Conservation (phyloP, 371 early-diverging fungal species). For the Dichotomocladium elegans region DNA sequence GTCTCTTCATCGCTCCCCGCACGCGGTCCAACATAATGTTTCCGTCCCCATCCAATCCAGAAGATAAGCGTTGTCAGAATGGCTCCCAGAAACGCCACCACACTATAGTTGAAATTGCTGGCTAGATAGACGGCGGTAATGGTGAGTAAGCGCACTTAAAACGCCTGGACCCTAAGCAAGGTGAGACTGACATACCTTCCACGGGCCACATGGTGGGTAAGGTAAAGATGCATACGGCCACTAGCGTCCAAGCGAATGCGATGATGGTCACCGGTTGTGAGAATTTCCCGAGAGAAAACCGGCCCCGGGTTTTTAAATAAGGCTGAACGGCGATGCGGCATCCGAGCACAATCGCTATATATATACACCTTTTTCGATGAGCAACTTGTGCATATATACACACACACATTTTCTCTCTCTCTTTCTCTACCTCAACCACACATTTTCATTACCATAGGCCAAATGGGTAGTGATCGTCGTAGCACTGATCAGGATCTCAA, state of each 20-base stretch:
- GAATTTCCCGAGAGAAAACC: constrained; percentile 27
- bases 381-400: neutral
- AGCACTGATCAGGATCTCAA: constrained; percentile 63
- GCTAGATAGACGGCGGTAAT: neutral
- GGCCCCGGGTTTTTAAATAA: constrained; percentile 15
- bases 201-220: constrained; percentile 41
- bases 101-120: neutral
- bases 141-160: neutral
- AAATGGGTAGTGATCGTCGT: constrained; percentile 69
- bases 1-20: constrained; percentile 5
- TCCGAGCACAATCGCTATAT: constrained; percentile 29
- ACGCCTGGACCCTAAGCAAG: no score
- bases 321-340: constrained; percentile 18
- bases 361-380: neutral
- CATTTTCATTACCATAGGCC: constrained; percentile 65
- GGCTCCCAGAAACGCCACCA: constrained; percentile 7
- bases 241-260: constrained; percentile 27
- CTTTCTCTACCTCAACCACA: neutral
- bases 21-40: constrained; percentile 26
- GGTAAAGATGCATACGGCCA: constrained; percentile 31
- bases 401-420: neutral
- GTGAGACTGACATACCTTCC: constrained; percentile 10
- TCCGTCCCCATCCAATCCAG: constrained; percentile 23
- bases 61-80: constrained; percentile 10
- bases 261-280: constrained; percentile 20